Conservation (phyloP, 768 basidiomycete genomes). For the Pisolithus albus region DNA sequence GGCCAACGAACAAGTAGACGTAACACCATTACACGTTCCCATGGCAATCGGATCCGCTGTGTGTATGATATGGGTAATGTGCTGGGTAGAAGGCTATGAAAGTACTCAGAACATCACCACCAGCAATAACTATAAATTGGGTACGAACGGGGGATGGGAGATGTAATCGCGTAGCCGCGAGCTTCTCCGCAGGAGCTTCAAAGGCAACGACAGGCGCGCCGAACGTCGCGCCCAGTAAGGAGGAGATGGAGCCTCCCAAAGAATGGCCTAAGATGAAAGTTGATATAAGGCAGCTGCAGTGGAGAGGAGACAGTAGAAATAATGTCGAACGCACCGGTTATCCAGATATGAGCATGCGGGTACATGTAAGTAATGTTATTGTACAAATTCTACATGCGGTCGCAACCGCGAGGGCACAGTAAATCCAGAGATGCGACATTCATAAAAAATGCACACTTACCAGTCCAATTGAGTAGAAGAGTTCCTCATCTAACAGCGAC, state of each 20-base stretch:
- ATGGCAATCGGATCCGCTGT: conserved; percentile 92
- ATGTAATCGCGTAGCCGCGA: conserved; percentile 72
- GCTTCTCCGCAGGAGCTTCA: conserved; percentile 72
- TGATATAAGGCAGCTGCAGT: neutral
- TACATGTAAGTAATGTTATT: conserved; percentile 90
- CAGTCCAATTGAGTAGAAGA: conserved; percentile 83
- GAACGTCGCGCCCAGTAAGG: conserved; percentile 82
- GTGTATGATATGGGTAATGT: conserved; percentile 85
- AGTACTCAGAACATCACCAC: neutral
- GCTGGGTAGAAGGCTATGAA: conserved; percentile 56
- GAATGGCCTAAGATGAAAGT: conserved; percentile 45
- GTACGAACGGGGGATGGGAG: conserved; percentile 72
- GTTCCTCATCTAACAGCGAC: conserved; percentile 68
- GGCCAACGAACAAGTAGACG: conserved; percentile 70
- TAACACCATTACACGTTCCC: conserved; percentile 72
- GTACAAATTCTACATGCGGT: conserved; percentile 65
- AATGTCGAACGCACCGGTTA: conserved; percentile 46
- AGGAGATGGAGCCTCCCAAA: conserved; percentile 79
- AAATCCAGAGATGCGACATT: neutral
- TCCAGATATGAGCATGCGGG: conserved; percentile 84
- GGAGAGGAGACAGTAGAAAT: neutral
- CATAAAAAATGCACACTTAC: conserved; percentile 39
- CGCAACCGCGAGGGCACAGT: too few species aligned
- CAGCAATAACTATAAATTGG: neutral
- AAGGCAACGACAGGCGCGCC: conserved; percentile 90